A percentile compares a stretch with the other conserved stretches of the same genome.
These are phyloP conservation scores for Globisporangium radiosum DNA, from an alignment of 352 stramenopile genomes.

Conservation along the genomic window DNA sequence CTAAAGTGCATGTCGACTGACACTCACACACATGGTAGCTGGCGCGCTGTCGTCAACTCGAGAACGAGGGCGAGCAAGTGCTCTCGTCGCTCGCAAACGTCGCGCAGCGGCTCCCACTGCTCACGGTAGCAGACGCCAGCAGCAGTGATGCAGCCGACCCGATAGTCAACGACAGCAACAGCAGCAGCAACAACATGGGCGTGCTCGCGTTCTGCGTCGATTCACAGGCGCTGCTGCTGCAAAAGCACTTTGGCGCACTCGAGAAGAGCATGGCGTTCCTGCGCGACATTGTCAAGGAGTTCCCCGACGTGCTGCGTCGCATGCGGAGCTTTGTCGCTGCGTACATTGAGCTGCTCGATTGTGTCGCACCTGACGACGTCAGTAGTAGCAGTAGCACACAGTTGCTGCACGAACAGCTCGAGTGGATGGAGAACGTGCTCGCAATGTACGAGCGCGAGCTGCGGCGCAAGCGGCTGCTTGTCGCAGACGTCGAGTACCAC, in stretches of 20 bases:
- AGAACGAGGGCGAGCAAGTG: constrained; percentile 57
- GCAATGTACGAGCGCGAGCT: constrained; percentile 62
- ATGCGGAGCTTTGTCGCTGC: constrained; percentile 34
- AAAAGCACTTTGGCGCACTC: constrained; percentile 60
- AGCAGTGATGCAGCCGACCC: neutral
- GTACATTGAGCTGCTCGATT: constrained; percentile 25
- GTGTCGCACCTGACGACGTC: constrained; percentile 12
- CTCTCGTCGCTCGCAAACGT: constrained; percentile 68
- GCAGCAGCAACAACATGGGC: constrained; percentile 21
- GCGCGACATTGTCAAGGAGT: constrained; percentile 39
- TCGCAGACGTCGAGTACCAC: constrained; percentile 47
- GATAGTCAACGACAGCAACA: neutral
- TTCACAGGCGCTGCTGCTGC: constrained; percentile 34
- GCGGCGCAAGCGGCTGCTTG: constrained; percentile 46
- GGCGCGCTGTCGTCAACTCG: constrained; percentile 39
- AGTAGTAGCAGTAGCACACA: neutral
- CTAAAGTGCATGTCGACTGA: neutral
- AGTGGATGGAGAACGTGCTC: constrained; percentile 75
- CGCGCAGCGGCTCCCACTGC: constrained; percentile 40
- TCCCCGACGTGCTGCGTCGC: constrained; percentile 33
- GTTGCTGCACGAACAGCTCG: constrained; percentile 25
- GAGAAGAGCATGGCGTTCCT: constrained; percentile 63
- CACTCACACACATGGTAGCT: constrained; percentile 16
- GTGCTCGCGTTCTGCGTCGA: constrained; percentile 36
- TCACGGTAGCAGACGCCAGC: constrained; percentile 12